Evolutionary conservation across 192 early-diverging fungal genomes (phyloP), one percentile per base, ranked within the genome.

Genomic region (Phlyctochytrium bullatum): DNA sequence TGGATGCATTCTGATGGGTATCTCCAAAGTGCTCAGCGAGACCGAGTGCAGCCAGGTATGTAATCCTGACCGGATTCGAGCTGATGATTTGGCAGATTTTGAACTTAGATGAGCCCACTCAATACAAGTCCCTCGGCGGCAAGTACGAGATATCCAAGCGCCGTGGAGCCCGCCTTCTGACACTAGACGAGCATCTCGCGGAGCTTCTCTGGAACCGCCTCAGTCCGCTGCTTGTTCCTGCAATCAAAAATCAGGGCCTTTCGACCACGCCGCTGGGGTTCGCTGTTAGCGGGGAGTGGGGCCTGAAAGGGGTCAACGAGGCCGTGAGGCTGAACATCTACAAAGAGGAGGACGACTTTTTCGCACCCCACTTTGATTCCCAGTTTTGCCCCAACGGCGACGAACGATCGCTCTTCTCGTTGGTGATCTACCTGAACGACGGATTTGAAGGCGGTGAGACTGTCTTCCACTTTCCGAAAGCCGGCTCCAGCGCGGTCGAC

Each of bases 401-500:
- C 35, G 40, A 62, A 62, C 6, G 61, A 59, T 62, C 61, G 6
- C 50, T 62, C 50, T 62, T 62, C 61, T 62, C 61, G 10, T 6
- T 62, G 6, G 50, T 62, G 6, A 12, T 62, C 10, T 62, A 62
- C 58, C 50, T 62, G 58, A 59, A 6, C 10, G 61, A 62, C 29
- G 34, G 29, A 6, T 62, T 62, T 62, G 50, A 32, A 6, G 61
- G 61, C 24, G 61, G 61, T 16, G 61, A 32, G 40, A 62, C 61
- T 12, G 24, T 53, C 6, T 24, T 62, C 29, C 24, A 62, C 61
- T 62, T 62, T 54, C 61, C 35, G 14, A 25, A 53, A n/a, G 40
- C 10, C 40, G 10, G 10, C 6, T 47, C 40, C 40, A 47, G 10
- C 40, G 40, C 40, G 20, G 6, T 47, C 10, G 10, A 47, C 6